Conservation (phyloP, 495 filamentous ascomycete genomes). For the Pyronema omphalodes region DNA sequence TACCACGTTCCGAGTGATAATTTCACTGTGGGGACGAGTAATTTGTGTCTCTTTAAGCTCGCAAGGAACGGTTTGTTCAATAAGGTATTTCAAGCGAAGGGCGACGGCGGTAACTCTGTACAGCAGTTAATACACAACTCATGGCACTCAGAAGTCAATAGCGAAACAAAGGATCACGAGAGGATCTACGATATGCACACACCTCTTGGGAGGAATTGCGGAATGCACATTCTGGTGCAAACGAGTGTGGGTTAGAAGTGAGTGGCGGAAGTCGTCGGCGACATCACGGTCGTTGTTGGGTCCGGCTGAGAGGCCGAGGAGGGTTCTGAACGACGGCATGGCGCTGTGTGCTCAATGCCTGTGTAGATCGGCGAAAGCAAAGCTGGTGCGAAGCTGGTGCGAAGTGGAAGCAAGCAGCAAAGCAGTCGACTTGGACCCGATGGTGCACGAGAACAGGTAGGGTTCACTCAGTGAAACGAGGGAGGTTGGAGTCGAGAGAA, state of each 20-base stretch:
- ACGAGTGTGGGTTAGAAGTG: constrained; percentile 11
- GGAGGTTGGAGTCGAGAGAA: no score
- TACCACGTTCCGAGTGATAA: constrained; percentile 67
- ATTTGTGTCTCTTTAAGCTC: constrained; percentile 58
- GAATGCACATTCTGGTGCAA: constrained; percentile 7
- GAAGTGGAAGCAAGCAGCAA: no score
- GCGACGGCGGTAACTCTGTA: constrained; percentile 63
- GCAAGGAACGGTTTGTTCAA: constrained; percentile 74
- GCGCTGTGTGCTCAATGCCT: background rate
- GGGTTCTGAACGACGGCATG: constrained; percentile 12
- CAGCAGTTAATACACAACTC: constrained; percentile 3
- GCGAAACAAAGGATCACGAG: constrained; percentile 12
- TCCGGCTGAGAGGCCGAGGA: constrained; percentile 4
- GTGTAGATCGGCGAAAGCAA: no score
- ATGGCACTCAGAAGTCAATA: constrained; percentile 8
- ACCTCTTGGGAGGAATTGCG: constrained; percentile 18
- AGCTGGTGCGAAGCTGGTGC: no score
- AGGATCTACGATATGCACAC: background rate
- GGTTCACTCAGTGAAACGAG: no score
- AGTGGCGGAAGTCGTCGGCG: constrained; percentile 10
- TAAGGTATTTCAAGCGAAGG: constrained; percentile 72
- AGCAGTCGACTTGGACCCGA: no score
- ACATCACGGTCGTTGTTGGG: constrained; percentile 7
- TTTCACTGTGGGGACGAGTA: constrained; percentile 57
- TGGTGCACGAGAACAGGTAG: no score